Conservation (phyloP, 2,329 filamentous ascomycete genomes). For the Hymenoscyphus albidus region DNA sequence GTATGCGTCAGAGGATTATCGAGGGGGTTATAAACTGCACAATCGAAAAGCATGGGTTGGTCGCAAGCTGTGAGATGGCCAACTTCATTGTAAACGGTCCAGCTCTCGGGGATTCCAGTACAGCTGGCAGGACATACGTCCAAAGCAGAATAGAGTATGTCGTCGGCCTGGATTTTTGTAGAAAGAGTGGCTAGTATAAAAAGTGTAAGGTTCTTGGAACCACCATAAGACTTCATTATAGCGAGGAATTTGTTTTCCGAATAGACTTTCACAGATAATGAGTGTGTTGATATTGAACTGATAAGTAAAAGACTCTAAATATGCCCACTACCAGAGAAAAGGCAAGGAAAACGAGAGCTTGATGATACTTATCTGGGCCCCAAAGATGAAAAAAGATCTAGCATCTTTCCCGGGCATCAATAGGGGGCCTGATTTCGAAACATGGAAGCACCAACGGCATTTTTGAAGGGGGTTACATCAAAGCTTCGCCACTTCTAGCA, state of each 20-base stretch:
- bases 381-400: too few relatives aligned
- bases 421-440: neutral
- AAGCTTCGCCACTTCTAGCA: neutral
- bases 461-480: neutral
- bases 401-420: neutral
- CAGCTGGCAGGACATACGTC: neutral
- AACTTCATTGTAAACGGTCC: conserved; percentile 19
- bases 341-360: too few relatives aligned
- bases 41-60: conserved; percentile 20
- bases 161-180: neutral
- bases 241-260: neutral
- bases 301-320: too few relatives aligned
- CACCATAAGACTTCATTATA: neutral
- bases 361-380: too few relatives aligned
- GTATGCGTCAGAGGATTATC: conserved; percentile 12
- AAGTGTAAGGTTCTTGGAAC: neutral
- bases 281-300: too few relatives aligned
- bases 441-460: neutral
- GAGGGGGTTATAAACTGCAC: conserved; percentile 20
- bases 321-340: too few relatives aligned
- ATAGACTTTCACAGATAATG: neutral
- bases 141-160: neutral
- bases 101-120: conserved; percentile 7
- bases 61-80: conserved; percentile 16
- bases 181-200: neutral